Conservation (phyloP, 1,284 basidiomycete species). For the Ustilago bromivora region DNA sequence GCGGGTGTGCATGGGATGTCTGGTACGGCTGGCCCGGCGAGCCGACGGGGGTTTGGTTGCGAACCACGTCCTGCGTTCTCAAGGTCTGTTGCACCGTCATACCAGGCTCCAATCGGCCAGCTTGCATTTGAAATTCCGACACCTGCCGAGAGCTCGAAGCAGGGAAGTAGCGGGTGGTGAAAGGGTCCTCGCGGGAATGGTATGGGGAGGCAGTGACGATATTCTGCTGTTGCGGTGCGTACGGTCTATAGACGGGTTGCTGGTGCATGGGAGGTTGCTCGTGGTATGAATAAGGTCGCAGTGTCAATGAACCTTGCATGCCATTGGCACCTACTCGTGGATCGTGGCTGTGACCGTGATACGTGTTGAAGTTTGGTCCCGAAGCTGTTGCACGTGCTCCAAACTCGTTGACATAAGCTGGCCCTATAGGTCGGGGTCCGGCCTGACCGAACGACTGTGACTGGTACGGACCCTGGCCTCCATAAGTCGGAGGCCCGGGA, state of each 20-base stretch:
- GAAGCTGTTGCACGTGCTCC: slow-evolving; percentile 29
- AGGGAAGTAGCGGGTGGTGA: slow-evolving; percentile 57
- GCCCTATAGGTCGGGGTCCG: slow-evolving; percentile 15
- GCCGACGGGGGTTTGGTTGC: slow-evolving; percentile 13
- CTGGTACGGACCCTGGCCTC: slow-evolving; percentile 19
- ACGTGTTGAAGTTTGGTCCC: slow-evolving; percentile 34
- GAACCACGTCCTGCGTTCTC: slow-evolving; percentile 53
- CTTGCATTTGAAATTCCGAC: slow-evolving; percentile 59
- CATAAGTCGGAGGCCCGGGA: slow-evolving; percentile 24
- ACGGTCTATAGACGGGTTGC: slow-evolving; percentile 31
- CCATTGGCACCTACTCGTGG: slow-evolving; percentile 29
- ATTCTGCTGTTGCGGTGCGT: slow-evolving; percentile 23
- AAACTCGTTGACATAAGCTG: slow-evolving; percentile 39
- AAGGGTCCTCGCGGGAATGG: slow-evolving; percentile 57
- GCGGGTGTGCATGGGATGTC: slow-evolving; percentile 24
- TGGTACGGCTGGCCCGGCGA: slow-evolving; percentile 25
- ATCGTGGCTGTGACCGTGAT: slow-evolving; percentile 45
- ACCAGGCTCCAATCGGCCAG: slow-evolving; percentile 55
- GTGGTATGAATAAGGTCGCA: slow-evolving; percentile 58
- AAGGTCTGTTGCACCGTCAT: slow-evolving; percentile 66
- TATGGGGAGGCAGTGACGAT: slow-evolving; percentile 17
- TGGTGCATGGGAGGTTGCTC: slow-evolving; percentile 44
- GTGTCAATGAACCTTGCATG: slow-evolving; percentile 34
- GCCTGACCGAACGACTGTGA: slow-evolving; percentile 30
- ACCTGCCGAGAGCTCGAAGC: slow-evolving; percentile 64